Percentiles rank a stretch among this genome's conserved stretches.
Conservation (phyloP, 2,329 filamentous ascomycete species). For the Penicillium thymicola region DNA sequence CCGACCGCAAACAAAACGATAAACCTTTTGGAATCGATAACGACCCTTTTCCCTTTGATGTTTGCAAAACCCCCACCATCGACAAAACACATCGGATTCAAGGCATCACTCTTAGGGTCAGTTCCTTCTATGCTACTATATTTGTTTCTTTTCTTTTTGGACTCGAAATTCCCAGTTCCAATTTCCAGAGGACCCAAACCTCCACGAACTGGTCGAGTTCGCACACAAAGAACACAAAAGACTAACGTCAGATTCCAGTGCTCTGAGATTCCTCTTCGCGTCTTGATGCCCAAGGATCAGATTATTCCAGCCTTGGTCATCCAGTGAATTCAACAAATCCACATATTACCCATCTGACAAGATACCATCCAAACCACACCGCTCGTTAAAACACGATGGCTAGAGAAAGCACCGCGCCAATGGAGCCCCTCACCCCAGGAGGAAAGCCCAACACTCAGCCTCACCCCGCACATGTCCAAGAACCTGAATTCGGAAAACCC, state of each 20-base stretch:
- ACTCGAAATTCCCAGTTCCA: neutral
- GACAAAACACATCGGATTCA: neutral
- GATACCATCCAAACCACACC: slow-evolving; percentile 16
- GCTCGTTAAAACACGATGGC: slow-evolving; percentile 41
- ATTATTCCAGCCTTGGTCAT: neutral
- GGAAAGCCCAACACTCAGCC: slow-evolving; percentile 36
- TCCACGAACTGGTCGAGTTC: neutral
- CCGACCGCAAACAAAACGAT: slow-evolving; percentile 13
- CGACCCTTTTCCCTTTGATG: slow-evolving; percentile 1
- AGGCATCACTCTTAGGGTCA: neutral
- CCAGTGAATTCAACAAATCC: neutral
- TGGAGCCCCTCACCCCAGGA: slow-evolving; percentile 31
- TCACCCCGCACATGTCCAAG: slow-evolving; percentile 35
- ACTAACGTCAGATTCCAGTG: neutral
- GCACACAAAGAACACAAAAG: neutral
- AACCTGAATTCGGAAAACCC: slow-evolving; percentile 57
- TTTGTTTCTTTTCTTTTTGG: fast-evolving
- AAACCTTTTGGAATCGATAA: slow-evolving; percentile 13
- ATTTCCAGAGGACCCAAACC: neutral
- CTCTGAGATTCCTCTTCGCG: neutral
- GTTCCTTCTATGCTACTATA: neutral
- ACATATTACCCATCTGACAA: neutral
- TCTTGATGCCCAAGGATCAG: neutral
- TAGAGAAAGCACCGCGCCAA: slow-evolving; percentile 49
- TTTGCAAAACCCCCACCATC: slow-evolving; percentile 7